Conservation (phyloP, 495 filamentous ascomycete species). For the Cercophora scortea region DNA sequence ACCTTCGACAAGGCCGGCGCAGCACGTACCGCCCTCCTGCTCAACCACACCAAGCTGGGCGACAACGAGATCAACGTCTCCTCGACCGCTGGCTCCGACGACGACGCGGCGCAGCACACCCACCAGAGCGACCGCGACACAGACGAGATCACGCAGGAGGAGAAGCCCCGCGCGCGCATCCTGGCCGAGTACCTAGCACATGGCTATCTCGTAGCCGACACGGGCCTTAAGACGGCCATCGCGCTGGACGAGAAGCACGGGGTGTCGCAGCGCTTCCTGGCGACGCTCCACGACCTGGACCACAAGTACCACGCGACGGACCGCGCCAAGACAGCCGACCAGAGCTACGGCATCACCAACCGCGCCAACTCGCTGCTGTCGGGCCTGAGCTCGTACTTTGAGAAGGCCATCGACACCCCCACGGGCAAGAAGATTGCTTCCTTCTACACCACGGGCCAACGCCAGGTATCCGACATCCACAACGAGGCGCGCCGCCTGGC, state of each 20-base stretch:
- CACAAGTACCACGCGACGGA: constrained; percentile 72
- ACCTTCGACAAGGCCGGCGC: constrained; percentile 95
- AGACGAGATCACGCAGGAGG: constrained; percentile 77
- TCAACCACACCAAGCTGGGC: constrained; percentile 92
- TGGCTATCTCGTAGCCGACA: constrained; percentile 81
- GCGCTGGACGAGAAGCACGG: constrained; percentile 86
- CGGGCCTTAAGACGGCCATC: constrained; percentile 77
- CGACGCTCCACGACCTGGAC: constrained; percentile 68
- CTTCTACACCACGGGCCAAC: constrained; percentile 75
- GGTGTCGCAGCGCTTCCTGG: constrained; percentile 68
- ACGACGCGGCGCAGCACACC: constrained; percentile 55
- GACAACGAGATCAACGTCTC: constrained; percentile 71
- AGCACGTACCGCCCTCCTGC: constrained; percentile 89
- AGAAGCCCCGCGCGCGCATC: constrained; percentile 89
- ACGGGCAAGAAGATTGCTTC: constrained; percentile 76
- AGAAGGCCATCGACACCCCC: constrained; percentile 78
- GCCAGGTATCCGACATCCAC: constrained; percentile 90
- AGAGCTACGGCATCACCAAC: constrained; percentile 63
- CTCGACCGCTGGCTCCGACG: constrained; percentile 20
- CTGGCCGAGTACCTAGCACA: constrained; percentile 92
- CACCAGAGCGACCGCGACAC: constrained; percentile 45
- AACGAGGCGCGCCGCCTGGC: constrained; percentile 79
- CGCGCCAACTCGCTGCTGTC: constrained; percentile 57
- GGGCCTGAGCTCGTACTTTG: constrained; percentile 70
- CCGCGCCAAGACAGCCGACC: constrained; percentile 65